Base-by-base conservation (phyloP, 1,139 yeast genomes). In the Candida sanyaensis region DNA sequence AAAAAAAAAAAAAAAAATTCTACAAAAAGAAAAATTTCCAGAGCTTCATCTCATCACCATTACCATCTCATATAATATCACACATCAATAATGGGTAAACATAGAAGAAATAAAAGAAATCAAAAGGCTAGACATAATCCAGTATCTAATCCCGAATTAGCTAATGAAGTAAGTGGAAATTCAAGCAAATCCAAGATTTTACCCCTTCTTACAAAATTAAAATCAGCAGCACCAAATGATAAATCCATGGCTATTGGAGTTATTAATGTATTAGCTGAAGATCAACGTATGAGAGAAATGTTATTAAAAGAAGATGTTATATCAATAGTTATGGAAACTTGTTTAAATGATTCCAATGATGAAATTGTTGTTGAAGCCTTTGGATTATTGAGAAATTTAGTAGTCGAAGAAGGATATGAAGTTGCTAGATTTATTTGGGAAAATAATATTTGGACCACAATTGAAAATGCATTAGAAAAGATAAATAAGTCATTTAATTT, bases 331-430 rank as follows among this genome's bases (percentile, higher is more conserved):
- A 61, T 91, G 71, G 84, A 85, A 32, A 81, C 83, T 49, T 75
- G 86, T 40, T 65, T 91, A 38, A 80, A 78, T 44, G 96, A 90
- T 60, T 63, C 77, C 24, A 83, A 84, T 57, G 84, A 83, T 47
- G 96, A 90, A 57, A 81, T 89, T 44, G 84, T 86, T 12, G 87
- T 88, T 23, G 96, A 88, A 57, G 77, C 92, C 0, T 86, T 81
- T 60, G 97, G 96, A 1, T 71, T 92, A 44, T 69, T 93, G 55
- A 78, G 97, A 62, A 90, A 88, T 61, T 61, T 92, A 46, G 85
- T 86, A 4, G 75, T 89, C 44, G 96, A 90, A 62, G 96, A 90
- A 67, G 98, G 97, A n/a, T 84, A 89, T 57, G 96, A 89, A 53
- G 79, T 89, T 28, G 82, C 91, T 34, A 78, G 81, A 29, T 82